Evolutionary conservation across 345 rosid genomes (phyloP).

Genomic region (Gossypium mustelinum): DNA sequence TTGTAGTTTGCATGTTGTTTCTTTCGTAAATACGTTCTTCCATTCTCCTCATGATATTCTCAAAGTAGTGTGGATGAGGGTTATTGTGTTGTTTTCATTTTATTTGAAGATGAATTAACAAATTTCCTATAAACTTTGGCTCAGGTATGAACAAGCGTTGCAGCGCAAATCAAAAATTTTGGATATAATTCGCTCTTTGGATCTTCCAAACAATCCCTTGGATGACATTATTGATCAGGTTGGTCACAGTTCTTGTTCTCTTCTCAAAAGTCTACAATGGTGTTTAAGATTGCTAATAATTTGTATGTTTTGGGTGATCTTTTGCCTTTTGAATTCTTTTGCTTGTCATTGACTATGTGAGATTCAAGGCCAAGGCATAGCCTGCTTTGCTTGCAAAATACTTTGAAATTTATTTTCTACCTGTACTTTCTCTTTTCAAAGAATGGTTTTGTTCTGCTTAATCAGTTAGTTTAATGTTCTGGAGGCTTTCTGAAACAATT

Average conservation of each 20-base stretch:
- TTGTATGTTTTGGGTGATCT: neutral
- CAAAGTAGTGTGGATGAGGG: neutral
- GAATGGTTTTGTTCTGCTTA: neutral
- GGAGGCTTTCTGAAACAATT: neutral
- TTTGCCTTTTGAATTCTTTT: neutral
- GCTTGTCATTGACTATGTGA: neutral
- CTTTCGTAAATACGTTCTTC: neutral
- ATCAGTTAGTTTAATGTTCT: neutral
- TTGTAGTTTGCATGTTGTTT: slow-evolving; percentile 10
- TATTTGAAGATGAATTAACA: slow-evolving; percentile 13
- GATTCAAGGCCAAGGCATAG: neutral
- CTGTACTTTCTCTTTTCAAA: neutral
- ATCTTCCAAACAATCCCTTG: slow-evolving; percentile 97
- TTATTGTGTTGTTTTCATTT: slow-evolving; percentile 7
- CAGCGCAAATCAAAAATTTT: slow-evolving; percentile 80
- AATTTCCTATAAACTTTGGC: slow-evolving; percentile 17
- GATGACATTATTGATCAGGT: slow-evolving; percentile 99
- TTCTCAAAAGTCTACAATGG: neutral
- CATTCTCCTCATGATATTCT: neutral
- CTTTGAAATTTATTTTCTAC: neutral
- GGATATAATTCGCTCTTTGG: slow-evolving; percentile 79
- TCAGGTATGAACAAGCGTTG: slow-evolving; percentile 81
- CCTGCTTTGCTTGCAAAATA: neutral
- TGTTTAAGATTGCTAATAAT: neutral
- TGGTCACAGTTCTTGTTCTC: slow-evolving; percentile 4